These are phyloP conservation scores for Ocimum tenuiflorum DNA, from an alignment of 257 asterid species.

Conservation along the genomic window DNA sequence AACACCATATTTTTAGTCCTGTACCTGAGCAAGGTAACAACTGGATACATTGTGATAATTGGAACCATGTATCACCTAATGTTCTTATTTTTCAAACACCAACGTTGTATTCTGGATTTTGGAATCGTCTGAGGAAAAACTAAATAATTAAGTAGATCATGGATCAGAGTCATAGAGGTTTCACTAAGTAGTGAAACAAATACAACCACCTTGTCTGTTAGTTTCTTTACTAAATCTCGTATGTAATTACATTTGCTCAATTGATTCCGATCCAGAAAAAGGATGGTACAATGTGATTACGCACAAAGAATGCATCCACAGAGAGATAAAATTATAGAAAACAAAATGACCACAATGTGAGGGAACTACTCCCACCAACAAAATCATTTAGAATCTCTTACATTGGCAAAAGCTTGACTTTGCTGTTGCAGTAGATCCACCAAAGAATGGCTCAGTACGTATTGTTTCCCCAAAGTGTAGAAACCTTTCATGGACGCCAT, in stretches of 20 bases:
- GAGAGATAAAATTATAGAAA: not conserved
- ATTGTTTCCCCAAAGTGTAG: conserved; percentile 73
- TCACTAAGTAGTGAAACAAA: conserved; percentile 2
- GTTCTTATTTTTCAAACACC: not conserved
- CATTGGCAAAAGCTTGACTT: conserved; percentile 95
- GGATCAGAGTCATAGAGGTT: not conserved
- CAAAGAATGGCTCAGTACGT: conserved; percentile 69
- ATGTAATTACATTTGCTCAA: not conserved
- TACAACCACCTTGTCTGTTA: not conserved
- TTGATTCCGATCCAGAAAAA: not conserved
- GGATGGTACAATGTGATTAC: not conserved
- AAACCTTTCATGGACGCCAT: conserved; percentile 84
- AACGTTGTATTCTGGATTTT: not conserved
- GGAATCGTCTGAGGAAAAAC: not conserved
- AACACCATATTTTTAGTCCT: conserved; percentile 12
- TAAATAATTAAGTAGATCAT: not conserved
- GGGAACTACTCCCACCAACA: not conserved
- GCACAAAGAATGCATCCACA: not conserved
- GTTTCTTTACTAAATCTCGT: not conserved
- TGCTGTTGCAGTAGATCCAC: conserved; percentile 99
- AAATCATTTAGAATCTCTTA: conserved; percentile 30
- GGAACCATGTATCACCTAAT: conserved; percentile 7
- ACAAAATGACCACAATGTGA: not conserved
- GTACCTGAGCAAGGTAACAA: not conserved
- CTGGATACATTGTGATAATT: not conserved